Evolutionary conservation across 192 early-diverging fungal species (phyloP), one percentile per base, ranked within the genome.

Genomic region (Haplosporangium gracile): DNA sequence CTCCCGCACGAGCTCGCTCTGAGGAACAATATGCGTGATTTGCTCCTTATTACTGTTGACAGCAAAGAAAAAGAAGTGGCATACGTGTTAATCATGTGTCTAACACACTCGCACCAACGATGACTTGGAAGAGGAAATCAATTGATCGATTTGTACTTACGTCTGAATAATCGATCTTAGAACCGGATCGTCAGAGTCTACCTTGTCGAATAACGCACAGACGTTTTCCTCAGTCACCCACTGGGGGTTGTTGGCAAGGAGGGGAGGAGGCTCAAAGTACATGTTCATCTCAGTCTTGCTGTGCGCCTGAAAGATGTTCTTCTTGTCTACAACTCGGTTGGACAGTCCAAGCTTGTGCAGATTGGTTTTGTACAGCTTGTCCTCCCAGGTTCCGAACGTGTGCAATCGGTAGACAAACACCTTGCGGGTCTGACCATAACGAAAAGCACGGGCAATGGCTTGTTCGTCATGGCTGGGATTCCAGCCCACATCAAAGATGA

Each of bases 401-500:
- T 92, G 74, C 57, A 95, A 79, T 11, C 95, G 83, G 72, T 96
- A 96, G 6, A 95, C 92, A 83, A 87, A 93, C 29, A 96, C 95
- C 18, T 88, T 91, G n/a, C 91, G 89, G 24, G 73, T 90, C 81
- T 96, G 95, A 13, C 94, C 95, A 83, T 93, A 95, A 15, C 94
- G 91, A 81, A 95, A 94, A 13, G 90, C 91, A 8, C 95, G 88
- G 0, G 93, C 95, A 42, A 96, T 90, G 4, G 94, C 93, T 87
- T 96, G 95, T 65, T 96, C 93, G 76, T 95, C 94, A 60, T 88
- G 85, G 45, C 92, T 93, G 32, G 96, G 96, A 70, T 96, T 97
- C 95, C 95, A 97, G 51, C 94, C 95, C 38, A 92, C 82, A 77
- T 96, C 96, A 75, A 93, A 88, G 20, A 97, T 75, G 24, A 97